These are phyloP conservation scores for Didymella lethalis DNA, from an alignment of 2,329 filamentous ascomycete genomes.

Conservation along the genomic window DNA sequence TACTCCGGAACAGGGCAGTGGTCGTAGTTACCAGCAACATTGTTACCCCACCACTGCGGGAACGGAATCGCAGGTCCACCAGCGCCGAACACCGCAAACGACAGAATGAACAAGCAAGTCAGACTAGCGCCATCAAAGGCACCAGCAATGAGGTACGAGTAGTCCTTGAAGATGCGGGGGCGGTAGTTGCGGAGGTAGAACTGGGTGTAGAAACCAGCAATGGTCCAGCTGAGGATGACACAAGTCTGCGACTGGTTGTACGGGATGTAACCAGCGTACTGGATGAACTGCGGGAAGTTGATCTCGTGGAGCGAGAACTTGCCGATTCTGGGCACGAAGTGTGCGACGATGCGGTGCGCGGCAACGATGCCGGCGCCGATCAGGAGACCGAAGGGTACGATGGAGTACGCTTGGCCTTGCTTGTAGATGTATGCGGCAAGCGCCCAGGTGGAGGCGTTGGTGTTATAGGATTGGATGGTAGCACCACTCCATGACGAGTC, in stretches of 20 bases:
- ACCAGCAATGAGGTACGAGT: constrained; percentile 27
- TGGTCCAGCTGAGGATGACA: constrained; percentile 25
- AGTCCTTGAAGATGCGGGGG: constrained; percentile 29
- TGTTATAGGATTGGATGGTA: constrained; percentile 28
- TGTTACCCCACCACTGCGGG: constrained; percentile 28
- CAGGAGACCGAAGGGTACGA: constrained; percentile 24
- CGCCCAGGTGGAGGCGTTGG: constrained; percentile 28
- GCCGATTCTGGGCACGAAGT: constrained; percentile 25
- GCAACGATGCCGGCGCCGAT: constrained; percentile 24
- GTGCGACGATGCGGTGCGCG: constrained; percentile 20
- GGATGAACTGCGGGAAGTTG: constrained; percentile 28
- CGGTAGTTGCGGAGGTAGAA: constrained; percentile 29
- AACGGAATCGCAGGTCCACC: constrained; percentile 22
- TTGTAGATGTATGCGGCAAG: constrained; percentile 28
- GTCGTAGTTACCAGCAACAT: constrained; percentile 26
- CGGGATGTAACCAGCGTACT: constrained; percentile 25
- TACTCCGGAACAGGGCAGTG: constrained; percentile 24
- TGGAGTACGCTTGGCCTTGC: constrained; percentile 22
- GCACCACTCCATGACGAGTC: constrained; percentile 26
- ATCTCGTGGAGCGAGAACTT: constrained; percentile 25
- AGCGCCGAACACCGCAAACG: constrained; percentile 27
- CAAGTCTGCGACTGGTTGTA: constrained; percentile 28
- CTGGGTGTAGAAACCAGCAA: constrained; percentile 26
- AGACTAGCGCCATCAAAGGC: constrained; percentile 27
- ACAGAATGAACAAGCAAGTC: constrained; percentile 26